Evolutionary conservation across 2,329 filamentous ascomycete species (phyloP), one percentile per base, ranked within the genome.

Genomic region (Cladosporium sp.): DNA sequence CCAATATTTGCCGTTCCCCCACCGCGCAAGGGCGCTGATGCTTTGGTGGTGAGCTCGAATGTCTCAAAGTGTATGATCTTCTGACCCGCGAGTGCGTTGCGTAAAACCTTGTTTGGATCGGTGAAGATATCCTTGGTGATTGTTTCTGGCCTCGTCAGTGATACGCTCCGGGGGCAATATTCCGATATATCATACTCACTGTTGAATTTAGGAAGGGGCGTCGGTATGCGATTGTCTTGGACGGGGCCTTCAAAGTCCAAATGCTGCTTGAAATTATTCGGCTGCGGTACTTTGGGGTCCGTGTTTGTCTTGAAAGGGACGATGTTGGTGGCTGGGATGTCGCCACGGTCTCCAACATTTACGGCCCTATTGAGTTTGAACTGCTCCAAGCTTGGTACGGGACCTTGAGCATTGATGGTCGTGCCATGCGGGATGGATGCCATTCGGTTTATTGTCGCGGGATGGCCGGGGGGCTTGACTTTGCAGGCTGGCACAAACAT

Each of bases 341-440:
- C 35, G 18, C n/a, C 15, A 18, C 9, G 15, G 16, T 16, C 35
- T 18, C n/a, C n/a, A 36, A 36, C 13, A 12, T 36, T 36, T 36
- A 15, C 33, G 13, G 2, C 6, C 7, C 16, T 15, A 36, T 12
- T 36, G 8, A 15, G 12, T 19, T n/a, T 18, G 35, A 38, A 13
- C 11, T 38, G 15, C 3, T 16, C 7, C 2, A 38, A 5, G 7
- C 8, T 18, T 11, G 35, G 59, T 7, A 50, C 52, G 8, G 67
- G 56, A 15, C 61, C 54, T 53, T 72, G 70, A 1, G 67, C 66
- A 32, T 73, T 73, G 60, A 74, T 72, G 6, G 69, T 71, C 0
- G 70, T 72, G 18, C 69, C 71, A 46, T 74, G 70, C 1, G 71
- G 71, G 20, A 72, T 73, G 2, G 68, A 69, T 3, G 59, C 71